Conservation (phyloP, 2,329 filamentous ascomycete genomes). For the Stagonosporopsis tanaceti region DNA sequence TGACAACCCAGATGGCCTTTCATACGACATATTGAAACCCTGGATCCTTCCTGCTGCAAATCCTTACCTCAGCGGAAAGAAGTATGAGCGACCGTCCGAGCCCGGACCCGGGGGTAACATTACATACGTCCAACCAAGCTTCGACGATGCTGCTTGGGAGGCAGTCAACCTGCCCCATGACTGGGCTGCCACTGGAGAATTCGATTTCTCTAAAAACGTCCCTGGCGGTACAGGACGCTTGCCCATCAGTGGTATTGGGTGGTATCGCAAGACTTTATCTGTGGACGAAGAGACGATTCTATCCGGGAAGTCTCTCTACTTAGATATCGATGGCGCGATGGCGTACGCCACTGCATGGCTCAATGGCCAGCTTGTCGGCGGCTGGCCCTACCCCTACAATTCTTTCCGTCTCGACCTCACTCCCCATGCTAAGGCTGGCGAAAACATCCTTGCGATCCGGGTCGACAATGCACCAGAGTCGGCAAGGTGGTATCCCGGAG, state of each 20-base stretch:
- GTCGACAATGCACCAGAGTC: slow-evolving; percentile 59
- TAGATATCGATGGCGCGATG: slow-evolving; percentile 63
- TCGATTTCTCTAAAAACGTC: slow-evolving; percentile 45
- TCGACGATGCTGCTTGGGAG: slow-evolving; percentile 56
- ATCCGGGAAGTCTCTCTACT: slow-evolving; percentile 52
- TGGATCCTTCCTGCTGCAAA: slow-evolving; percentile 56
- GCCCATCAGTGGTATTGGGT: slow-evolving; percentile 62
- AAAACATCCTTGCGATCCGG: slow-evolving; percentile 60
- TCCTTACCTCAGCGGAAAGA: slow-evolving; percentile 49
- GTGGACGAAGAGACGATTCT: slow-evolving; percentile 37
- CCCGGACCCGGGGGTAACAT: slow-evolving; percentile 41
- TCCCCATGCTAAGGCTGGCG: slow-evolving; percentile 47
- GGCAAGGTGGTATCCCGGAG: slow-evolving; percentile 64
- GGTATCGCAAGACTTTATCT: slow-evolving; percentile 58
- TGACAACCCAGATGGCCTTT: slow-evolving; percentile 49
- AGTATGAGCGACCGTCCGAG: slow-evolving; percentile 44
- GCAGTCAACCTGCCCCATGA: slow-evolving; percentile 57
- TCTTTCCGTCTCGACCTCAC: slow-evolving; percentile 63
- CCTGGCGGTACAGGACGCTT: slow-evolving; percentile 55
- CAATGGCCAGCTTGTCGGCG: slow-evolving; percentile 60
- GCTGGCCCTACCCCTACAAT: slow-evolving; percentile 62
- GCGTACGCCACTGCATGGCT: slow-evolving; percentile 62
- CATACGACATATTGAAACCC: slow-evolving; percentile 50
- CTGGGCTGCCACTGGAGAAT: slow-evolving; percentile 60
- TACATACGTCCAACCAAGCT: slow-evolving; percentile 43